Evolutionary conservation across 1,284 basidiomycete species (phyloP).

Genomic region (Boletus albobrunnescens): DNA sequence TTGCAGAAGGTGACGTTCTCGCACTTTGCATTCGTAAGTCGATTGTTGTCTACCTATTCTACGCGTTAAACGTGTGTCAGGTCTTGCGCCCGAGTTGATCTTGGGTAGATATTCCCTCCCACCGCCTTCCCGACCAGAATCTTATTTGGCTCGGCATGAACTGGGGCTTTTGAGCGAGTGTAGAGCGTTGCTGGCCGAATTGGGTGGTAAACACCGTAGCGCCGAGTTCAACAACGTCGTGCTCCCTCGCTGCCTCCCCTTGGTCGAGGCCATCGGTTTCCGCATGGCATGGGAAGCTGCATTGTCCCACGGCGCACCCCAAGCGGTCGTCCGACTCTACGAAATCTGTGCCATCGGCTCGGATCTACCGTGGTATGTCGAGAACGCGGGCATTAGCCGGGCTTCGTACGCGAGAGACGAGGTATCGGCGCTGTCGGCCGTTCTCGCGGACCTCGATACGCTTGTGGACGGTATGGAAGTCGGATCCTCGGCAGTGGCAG

Average conservation of each 20-base stretch:
- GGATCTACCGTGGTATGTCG: conserved; percentile 1
- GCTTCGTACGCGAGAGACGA: neutral
- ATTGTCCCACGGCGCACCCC: neutral
- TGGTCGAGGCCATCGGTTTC: neutral
- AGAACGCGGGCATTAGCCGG: neutral
- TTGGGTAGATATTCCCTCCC: neutral
- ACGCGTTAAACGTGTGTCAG: neutral
- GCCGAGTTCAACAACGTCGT: conserved; percentile 1
- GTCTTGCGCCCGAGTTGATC: conserved; percentile 1
- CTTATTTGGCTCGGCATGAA: neutral
- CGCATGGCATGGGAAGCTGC: conserved; percentile 1
- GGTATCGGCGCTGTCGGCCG: neutral
- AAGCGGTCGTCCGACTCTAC: neutral
- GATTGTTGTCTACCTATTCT: neutral
- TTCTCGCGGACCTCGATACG: neutral
- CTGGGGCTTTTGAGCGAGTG: neutral
- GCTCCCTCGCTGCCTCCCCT: neutral
- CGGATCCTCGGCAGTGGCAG: neutral
- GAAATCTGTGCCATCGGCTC: neutral
- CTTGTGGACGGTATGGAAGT: neutral
- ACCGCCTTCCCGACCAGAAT: neutral
- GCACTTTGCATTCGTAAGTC: conserved; percentile 1
- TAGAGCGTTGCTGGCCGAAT: neutral
- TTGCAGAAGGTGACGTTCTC: conserved; percentile 2
- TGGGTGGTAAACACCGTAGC: neutral